Percentiles rank a stretch among this genome's conserved stretches.
Conservation (phyloP, 805 yeast species). For the Saccharomycopsis fodiens region DNA sequence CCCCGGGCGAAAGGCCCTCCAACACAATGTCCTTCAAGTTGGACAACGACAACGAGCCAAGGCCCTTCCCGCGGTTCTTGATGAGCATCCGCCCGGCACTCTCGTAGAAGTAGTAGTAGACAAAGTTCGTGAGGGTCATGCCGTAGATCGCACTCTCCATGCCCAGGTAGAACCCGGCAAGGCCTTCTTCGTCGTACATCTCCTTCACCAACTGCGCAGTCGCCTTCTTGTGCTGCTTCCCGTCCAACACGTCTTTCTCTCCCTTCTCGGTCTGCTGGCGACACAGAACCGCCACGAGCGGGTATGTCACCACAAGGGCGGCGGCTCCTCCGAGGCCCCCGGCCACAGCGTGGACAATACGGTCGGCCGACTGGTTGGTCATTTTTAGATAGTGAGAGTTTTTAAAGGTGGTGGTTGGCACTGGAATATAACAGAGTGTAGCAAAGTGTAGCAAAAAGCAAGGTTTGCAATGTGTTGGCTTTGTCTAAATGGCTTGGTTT, state of each 20-base stretch:
- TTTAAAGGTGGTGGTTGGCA: no score
- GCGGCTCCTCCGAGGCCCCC: conserved; percentile 94
- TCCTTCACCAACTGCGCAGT: conserved; percentile 35
- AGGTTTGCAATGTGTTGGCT: not conserved
- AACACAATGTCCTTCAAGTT: conserved; percentile 10
- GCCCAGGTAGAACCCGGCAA: conserved; percentile 72
- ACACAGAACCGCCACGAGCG: conserved; percentile 79
- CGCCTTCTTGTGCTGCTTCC: conserved; percentile 24
- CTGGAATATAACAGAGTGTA: not conserved
- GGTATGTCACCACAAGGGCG: conserved; percentile 82
- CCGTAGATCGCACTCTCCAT: conserved; percentile 84
- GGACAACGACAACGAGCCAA: conserved; percentile 20
- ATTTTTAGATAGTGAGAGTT: no score
- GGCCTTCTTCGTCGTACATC: conserved; percentile 41
- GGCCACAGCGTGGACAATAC: conserved; percentile 81
- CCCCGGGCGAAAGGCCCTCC: conserved; percentile 46
- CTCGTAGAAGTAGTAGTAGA: conserved; percentile 88
- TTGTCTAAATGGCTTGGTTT: no score
- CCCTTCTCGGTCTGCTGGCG: conserved; percentile 64
- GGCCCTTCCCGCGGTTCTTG: conserved; percentile 23
- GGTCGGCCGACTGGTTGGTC: conserved; percentile 29
- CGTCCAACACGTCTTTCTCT: conserved; percentile 22
- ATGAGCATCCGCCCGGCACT: conserved; percentile 45
- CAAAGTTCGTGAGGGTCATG: conserved; percentile 76
- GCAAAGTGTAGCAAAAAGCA: not conserved